Evolutionary conservation across 176 grass and related monocot species (phyloP), one percentile per base, ranked within the genome.

Genomic region (Hordeum vulgare): DNA sequence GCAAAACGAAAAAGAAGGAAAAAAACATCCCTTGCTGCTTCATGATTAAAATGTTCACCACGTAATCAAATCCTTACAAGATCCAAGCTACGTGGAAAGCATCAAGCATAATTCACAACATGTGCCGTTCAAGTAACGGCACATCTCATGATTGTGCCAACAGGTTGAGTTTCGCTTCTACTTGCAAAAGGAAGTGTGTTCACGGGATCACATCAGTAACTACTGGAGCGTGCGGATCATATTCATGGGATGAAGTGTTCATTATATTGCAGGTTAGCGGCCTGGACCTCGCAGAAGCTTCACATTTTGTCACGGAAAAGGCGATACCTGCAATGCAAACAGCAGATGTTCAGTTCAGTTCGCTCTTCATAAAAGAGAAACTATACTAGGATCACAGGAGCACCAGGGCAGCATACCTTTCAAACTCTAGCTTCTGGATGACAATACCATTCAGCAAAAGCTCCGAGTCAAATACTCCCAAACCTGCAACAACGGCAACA

Each of bases 361-460:
- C 20, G 25, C 29, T 44, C 33, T n/a, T 56, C 33, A 79, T 34
- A 5, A 33, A 62, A 63, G 4, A 76, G 15, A 27, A 56, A 17
- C 67, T 9, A 66, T 41, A 11, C 31, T 54, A 70, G 13, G 59
- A 12, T 64, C 9, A 36, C 23, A 77, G 41, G 63, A 85, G 54
- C 61, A 11, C 7, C 58, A 61, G 11, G 1, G 47, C 15, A 51
- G 57, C 35, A 10, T 68, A 93, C 96, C 93, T 95, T 53, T 83
- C 80, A 20, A 95, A 95, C 80, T 93, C 93, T 79, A 95, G 80
- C 71, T 89, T 91, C 80, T 98, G 96, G 12, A 78, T 88, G 26
- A 93, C 80, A 59, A 95, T 98, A 81, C 93, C 93, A 87, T 91
- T 95, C 58, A 98, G 58, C 40, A 98, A 80, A 80, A 98, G 85